Conservation (phyloP, 192 early-diverging fungal genomes). For the Dimargaris verticillata region DNA sequence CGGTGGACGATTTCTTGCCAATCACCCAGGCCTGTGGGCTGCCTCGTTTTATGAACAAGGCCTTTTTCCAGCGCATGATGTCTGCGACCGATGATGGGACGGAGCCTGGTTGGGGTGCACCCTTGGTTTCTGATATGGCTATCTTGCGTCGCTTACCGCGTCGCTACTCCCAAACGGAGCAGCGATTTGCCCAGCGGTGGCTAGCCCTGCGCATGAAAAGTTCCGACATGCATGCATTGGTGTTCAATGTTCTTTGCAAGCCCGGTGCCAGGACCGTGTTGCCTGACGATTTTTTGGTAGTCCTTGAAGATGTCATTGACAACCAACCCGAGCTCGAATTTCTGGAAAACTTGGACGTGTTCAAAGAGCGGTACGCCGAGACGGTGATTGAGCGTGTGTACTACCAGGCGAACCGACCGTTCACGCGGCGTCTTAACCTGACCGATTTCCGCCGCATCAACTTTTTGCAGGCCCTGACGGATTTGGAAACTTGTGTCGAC, state of each 20-base stretch:
- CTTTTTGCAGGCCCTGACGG: constrained; percentile 40
- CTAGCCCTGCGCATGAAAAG: constrained; percentile 22
- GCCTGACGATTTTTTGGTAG: constrained; percentile 44
- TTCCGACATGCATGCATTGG: constrained; percentile 26
- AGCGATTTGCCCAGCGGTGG: constrained; percentile 24
- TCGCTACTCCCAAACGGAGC: background rate
- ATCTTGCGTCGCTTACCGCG: background rate
- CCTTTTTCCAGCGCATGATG: constrained; percentile 29
- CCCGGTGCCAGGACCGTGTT: constrained; percentile 16
- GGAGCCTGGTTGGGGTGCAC: too few species aligned
- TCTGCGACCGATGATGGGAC: background rate
- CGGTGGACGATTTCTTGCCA: constrained; percentile 29
- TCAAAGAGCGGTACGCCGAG: constrained; percentile 77
- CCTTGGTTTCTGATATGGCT: too few species aligned
- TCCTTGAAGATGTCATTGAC: constrained; percentile 67
- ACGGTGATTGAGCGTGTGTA: constrained; percentile 81
- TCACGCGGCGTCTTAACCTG: constrained; percentile 56
- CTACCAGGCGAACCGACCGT: constrained; percentile 49
- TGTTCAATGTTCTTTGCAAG: constrained; percentile 42
- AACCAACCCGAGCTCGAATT: constrained; percentile 82
- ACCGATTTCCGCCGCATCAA: constrained; percentile 51
- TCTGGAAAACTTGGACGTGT: constrained; percentile 57
- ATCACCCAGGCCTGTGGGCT: constrained; percentile 38
- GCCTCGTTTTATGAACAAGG: constrained; percentile 52
- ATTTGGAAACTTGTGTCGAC: constrained; percentile 55